Base-by-base conservation (phyloP, 495 filamentous ascomycete species). In the Penicillium antarcticum region DNA sequence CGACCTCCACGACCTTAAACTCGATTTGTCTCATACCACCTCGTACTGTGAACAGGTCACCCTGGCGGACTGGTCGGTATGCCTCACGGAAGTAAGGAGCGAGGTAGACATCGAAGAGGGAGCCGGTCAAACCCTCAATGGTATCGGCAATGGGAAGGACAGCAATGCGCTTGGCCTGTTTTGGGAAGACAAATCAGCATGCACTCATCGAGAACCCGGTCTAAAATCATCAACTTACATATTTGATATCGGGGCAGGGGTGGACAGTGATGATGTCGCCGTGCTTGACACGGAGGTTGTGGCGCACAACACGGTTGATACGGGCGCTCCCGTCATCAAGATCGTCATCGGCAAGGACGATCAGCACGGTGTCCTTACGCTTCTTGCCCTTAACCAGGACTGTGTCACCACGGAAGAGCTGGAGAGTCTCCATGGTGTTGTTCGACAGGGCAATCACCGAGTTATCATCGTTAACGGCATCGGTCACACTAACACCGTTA, bases 201-300 rank as follows among this genome's bases (percentile, higher is more conserved):
- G 18, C 45, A 41, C 37, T 50, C 42, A 11, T 41, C 4, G 0
- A n/a, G 12, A 23, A 1, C 10, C 8, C 3, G 2, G 21, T 14
- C 10, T 2, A 13, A 33, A 11, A 9, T 6, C 12, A 14, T 12
- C 46, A 13, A 71, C 91, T 67, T 75, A 97, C 92, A 73, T 98
- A 98, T 96, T 98, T 98, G 76, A 98, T 98, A 69, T 98, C 94
- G n/a, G 95, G 92, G 76, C 94, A 98, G n/a, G 94, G 82, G 78
- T 97, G 91, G 50, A 98, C 89, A 45, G 92, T 96, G 64, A 97
- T 85, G 58, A 97, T 86, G 69, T 98, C 94, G 58, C 94, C 95
- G 68, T 96, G 92, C 83, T 97, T 96, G 51, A 98, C 94, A 24
- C 94, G 88, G 38, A 98, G 84, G 73, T 98, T 98, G 80, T 97